Evolutionary conservation across 2,329 filamentous ascomycete species (phyloP), one percentile per base, ranked within the genome.

Genomic region (Phaeoacremonium minimum): DNA sequence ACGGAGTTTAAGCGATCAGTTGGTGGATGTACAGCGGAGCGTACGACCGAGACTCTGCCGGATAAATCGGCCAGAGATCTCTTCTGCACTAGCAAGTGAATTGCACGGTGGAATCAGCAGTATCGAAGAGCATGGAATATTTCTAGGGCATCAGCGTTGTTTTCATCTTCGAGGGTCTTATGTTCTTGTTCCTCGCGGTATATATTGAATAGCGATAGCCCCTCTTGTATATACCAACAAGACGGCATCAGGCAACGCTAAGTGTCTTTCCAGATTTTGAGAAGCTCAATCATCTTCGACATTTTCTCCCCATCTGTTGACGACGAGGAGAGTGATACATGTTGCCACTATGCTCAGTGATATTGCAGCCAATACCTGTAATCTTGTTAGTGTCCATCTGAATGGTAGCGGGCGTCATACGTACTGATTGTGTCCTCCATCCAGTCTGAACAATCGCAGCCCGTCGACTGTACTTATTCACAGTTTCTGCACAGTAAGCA

Each of bases 391-490:
- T n/a, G 9, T 19, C 12, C 19, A 17, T 17, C 22, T 4, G 18
- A 16, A 32, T 12, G n/a, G 18, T 8, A 13, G 15, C 19, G 11
- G 4, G 34, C 8, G 14, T 5, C 13, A 7, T n/a, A 57, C 69
- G 45, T 53, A 95, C 85, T 29, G 83, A 60, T 57, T 97, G 90
- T 26, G 93, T 97, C 62, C 88, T 91, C 85, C 87, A 93, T 2
- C 93, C 93, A 18, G 81, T 85, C 66, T 98, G 93, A 28, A 98
- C 93, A 45, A 97, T 74, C 0, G 93, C 93, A 17, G 75, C 73
- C 46, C 82, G 79, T 28, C 76, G 72, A 49, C 85, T 85, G 58
- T 95, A 98, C 55, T 87, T 83, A 49, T 85, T 85, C 16, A 97
- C 66, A 0, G 80, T 83, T 50, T 80, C 74, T 78, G 18, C 7